A percentile compares a stretch with the other conserved stretches of the same genome.
These are phyloP conservation scores for Patellifolia procumbens DNA, from an alignment of 179 eudicot species.

Conservation along the genomic window DNA sequence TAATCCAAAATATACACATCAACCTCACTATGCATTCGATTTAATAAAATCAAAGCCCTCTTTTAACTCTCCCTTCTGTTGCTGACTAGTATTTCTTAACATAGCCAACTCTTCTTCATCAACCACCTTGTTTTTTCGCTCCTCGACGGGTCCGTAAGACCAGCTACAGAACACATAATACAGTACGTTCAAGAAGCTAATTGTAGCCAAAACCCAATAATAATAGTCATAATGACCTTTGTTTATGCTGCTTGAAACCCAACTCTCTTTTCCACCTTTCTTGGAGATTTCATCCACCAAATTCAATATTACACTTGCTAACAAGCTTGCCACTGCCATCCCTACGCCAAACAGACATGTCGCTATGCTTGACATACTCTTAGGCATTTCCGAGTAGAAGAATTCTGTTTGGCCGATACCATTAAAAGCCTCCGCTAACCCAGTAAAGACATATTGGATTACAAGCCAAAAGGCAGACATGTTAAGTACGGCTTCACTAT, in stretches of 20 bases:
- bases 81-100: constrained; percentile 34
- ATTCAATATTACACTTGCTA: constrained; percentile 61
- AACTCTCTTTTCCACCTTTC: constrained; percentile 55
- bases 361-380: constrained; percentile 82
- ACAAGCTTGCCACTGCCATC: constrained; percentile 57
- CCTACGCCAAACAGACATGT: constrained; percentile 54
- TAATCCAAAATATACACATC: constrained; percentile 17
- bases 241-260: constrained; percentile 64
- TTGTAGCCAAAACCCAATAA: constrained; percentile 55
- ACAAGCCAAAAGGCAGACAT: constrained; percentile 87
- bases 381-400: constrained; percentile 75
- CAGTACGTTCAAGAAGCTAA: constrained; percentile 55
- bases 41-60: constrained; percentile 19
- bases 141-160: constrained; percentile 64
- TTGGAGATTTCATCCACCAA: constrained; percentile 37
- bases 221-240: constrained; percentile 66
- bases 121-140: constrained; percentile 30
- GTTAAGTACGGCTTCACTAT: constrained; percentile 32
- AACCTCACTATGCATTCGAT: constrained; percentile 13
- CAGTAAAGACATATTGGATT: constrained; percentile 47
- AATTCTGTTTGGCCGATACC: constrained; percentile 78
- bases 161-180: constrained; percentile 60
- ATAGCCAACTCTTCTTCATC: constrained; percentile 39
- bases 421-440: constrained; percentile 87
- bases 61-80: constrained; percentile 29